Evolutionary conservation across 768 basidiomycete genomes (phyloP).

Genomic region (Phanerochaete sordida): DNA sequence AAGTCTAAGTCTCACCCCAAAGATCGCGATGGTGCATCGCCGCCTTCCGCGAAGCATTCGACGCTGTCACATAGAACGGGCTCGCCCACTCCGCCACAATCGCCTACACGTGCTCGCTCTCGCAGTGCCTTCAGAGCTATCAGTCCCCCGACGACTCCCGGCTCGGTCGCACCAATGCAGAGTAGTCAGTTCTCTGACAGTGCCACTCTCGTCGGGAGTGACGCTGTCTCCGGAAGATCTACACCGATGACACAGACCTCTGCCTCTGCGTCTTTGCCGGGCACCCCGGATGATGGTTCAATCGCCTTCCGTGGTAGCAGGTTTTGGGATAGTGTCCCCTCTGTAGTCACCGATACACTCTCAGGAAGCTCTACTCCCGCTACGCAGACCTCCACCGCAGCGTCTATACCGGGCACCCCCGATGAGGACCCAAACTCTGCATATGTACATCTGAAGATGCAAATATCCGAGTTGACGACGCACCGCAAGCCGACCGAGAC

Average conservation of each 20-base stretch:
- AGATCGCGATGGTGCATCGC: neutral
- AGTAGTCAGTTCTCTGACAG: neutral
- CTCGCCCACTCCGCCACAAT: neutral
- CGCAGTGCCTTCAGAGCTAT: neutral
- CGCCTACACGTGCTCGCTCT: neutral
- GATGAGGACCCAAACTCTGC: constrained; percentile 48
- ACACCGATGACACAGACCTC: neutral
- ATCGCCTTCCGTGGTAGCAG: no score
- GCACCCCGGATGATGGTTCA: constrained; percentile 35
- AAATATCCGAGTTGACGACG: constrained; percentile 44
- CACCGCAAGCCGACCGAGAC: constrained; percentile 25
- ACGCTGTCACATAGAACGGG: neutral
- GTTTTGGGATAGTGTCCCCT: no score
- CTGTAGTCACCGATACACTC: neutral
- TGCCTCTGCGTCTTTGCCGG: neutral
- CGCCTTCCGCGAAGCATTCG: neutral
- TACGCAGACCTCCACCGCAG: neutral
- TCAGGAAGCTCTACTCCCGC: neutral
- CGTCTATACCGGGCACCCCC: neutral
- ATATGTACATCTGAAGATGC: constrained; percentile 62
- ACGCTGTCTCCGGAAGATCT: neutral
- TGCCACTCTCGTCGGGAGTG: neutral
- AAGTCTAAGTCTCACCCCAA: neutral
- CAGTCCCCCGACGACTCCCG: neutral
- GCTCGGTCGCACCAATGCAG: neutral